Evolutionary conservation across 2,329 filamentous ascomycete species (phyloP).

Genomic region (Colletotrichum plurivorum): DNA sequence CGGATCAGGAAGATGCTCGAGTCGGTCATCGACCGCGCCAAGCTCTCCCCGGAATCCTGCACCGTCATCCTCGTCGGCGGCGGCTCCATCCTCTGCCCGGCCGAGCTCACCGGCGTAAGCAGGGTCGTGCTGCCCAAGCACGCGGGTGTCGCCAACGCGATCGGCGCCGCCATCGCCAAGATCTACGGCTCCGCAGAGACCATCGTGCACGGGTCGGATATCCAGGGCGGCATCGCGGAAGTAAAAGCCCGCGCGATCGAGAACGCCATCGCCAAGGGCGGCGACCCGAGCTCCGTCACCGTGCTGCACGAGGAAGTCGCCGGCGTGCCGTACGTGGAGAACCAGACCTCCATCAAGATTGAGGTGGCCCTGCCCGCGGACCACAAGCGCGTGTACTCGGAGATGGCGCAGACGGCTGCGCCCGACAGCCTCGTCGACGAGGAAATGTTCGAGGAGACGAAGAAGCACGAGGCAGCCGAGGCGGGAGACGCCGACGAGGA

Average conservation of each 20-base stretch:
- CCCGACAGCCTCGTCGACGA: conserved; percentile 29
- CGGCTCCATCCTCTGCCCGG: conserved; percentile 42
- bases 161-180: conserved; percentile 44
- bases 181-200: conserved; percentile 42
- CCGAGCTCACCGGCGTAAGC: conserved; percentile 41
- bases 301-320: conserved; percentile 43
- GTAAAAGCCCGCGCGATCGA: conserved; percentile 40
- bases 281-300: conserved; percentile 36
- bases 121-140: conserved; percentile 42
- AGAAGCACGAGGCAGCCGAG: conserved; percentile 23
- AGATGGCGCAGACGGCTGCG: conserved; percentile 23
- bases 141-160: conserved; percentile 43
- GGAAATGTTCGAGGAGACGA: conserved; percentile 35
- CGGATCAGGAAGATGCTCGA: conserved; percentile 42
- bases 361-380: conserved; percentile 43
- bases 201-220: conserved; percentile 41
- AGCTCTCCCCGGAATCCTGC: conserved; percentile 42
- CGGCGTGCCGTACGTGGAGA: conserved; percentile 44
- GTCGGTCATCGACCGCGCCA: conserved; percentile 43
- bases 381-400: conserved; percentile 39
- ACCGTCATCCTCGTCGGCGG: conserved; percentile 45
- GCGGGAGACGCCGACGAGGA: background rate
- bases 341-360: conserved; percentile 43
- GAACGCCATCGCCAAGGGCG: conserved; percentile 42
- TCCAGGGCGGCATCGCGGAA: conserved; percentile 37